Evolutionary conservation across 331 rosid species (phyloP).

Genomic region (Stylosanthes scabra): DNA sequence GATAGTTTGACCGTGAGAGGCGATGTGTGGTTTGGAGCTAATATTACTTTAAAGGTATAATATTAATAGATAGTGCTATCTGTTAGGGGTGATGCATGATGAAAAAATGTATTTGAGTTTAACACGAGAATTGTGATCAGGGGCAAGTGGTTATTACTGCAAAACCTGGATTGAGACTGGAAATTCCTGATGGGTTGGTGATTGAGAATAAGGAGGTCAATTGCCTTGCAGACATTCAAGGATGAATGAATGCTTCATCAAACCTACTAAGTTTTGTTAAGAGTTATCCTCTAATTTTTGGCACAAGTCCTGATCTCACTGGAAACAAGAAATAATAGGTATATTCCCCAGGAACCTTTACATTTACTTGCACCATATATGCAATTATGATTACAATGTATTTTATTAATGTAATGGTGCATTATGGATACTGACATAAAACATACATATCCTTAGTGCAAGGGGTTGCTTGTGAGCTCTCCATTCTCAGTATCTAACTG

Average conservation of each 20-base stretch:
- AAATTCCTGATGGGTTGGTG: constrained; percentile 69
- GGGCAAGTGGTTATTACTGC: constrained; percentile 67
- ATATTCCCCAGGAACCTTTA: too few species aligned
- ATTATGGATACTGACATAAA: too few species aligned
- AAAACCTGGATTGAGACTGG: constrained; percentile 64
- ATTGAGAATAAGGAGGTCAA: constrained; percentile 68
- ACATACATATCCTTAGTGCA: too few species aligned
- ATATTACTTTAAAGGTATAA: background rate
- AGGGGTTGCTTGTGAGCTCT: too few species aligned
- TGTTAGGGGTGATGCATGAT: too few species aligned
- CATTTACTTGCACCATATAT: too few species aligned
- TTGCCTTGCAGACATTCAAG: constrained; percentile 50
- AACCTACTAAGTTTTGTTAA: constrained; percentile 25
- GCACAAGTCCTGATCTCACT: constrained; percentile 30
- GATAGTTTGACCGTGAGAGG: constrained; percentile 76
- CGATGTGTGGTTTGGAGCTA: constrained; percentile 79
- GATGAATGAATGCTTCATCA: constrained; percentile 21
- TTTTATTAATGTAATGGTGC: too few species aligned
- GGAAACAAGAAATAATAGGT: constrained; percentile 38
- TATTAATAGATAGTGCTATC: too few species aligned
- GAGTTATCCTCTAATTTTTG: too few species aligned
- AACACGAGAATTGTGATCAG: constrained; percentile 24
- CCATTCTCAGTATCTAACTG: too few species aligned
- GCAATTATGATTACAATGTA: too few species aligned
- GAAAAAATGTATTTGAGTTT: too few species aligned